Evolutionary conservation across 768 basidiomycete genomes (phyloP), one percentile per base, ranked within the genome.

Genomic region (Royoungia palumana): DNA sequence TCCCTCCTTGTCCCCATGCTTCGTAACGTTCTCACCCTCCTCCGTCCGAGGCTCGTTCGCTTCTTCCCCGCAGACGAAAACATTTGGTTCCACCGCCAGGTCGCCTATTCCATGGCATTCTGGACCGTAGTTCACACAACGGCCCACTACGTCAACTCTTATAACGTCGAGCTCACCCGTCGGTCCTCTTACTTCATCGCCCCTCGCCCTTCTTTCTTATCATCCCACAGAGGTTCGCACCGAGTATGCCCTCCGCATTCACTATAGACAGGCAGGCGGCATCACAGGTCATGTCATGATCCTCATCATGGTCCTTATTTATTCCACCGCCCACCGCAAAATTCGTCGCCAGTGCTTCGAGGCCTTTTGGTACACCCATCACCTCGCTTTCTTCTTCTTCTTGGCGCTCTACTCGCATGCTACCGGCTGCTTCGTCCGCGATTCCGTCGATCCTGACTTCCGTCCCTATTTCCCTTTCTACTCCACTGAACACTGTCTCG

Each of bases 301-400:
- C 35, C 73, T 96, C 51, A 83, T 94, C 67, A 93, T 97, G 90
- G 67, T 97, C 56, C 65, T 93, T 59, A 92, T 95, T 79, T 95
- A 94, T 67, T 81, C 88, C 35, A 94, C 92, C 19, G 92, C 94
- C 4, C 90, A 94, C 69, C 77, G 81, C 62, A 92, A 88, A 70
- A 84, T 97, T 54, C 87, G 94, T 57, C 68, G 79, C 51, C 89
- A 93, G 68, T 89, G 84, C 73, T 96, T 94, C 69, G 94, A 97
- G 68, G 90, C 82, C 1, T 97, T 97, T 75, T 95, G 93, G 93
- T 95, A 94, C 68, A 94, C 93, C 28, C 94, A 95, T 56, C 94
- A 94, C 58, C 81, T 94, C 35, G 90, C 89, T 11, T 91, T 94
- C 77, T 90, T 94, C 73, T 94, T 94, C 74, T 89, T 94, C 83